A percentile compares a stretch with the other conserved stretches of the same genome.
Evolutionary conservation across 495 filamentous ascomycete genomes (phyloP).

Genomic region (Amniculicola lignicola): DNA sequence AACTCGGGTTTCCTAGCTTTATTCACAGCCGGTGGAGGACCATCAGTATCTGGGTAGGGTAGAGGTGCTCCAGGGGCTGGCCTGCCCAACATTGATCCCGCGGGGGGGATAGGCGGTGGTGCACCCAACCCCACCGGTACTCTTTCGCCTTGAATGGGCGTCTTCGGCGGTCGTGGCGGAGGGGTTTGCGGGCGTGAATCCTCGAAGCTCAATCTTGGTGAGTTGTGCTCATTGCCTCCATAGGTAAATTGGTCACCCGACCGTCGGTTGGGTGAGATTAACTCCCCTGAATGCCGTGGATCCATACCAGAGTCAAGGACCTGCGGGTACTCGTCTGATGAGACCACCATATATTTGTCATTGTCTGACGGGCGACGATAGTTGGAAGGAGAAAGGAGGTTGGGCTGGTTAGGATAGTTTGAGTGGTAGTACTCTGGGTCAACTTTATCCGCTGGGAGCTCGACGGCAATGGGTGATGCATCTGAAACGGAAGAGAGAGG

Average conservation of each 20-base stretch:
- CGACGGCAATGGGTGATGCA: slow-evolving; percentile 54
- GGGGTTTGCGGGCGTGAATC: slow-evolving; percentile 48
- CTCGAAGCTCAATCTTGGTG: slow-evolving; percentile 47
- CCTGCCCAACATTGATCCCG: slow-evolving; percentile 38
- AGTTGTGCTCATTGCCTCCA: slow-evolving; percentile 40
- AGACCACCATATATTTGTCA: slow-evolving; percentile 62
- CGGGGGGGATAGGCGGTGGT: slow-evolving; percentile 55
- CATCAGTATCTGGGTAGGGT: slow-evolving; percentile 79
- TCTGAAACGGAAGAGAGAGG: slow-evolving; percentile 35
- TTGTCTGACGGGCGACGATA: slow-evolving; percentile 41
- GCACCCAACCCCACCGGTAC: background rate
- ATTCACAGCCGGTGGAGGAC: slow-evolving; percentile 78
- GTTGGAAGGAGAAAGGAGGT: slow-evolving; percentile 30
- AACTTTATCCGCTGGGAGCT: slow-evolving; percentile 61
- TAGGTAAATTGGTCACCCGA: slow-evolving; percentile 37
- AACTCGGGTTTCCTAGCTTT: slow-evolving; percentile 82
- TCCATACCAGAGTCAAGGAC: slow-evolving; percentile 36
- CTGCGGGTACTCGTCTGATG: slow-evolving; percentile 56
- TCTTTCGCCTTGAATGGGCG: slow-evolving; percentile 17
- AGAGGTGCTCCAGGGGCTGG: slow-evolving; percentile 42
- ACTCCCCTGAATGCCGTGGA: slow-evolving; percentile 31
- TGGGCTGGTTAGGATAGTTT: too few species aligned
- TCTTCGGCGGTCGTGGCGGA: slow-evolving; percentile 54
- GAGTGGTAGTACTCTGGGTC: slow-evolving; percentile 38
- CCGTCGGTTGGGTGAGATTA: slow-evolving; percentile 36